Conservation (phyloP, 2,329 filamentous ascomycete genomes). For the Scortechinia acanthostroma region DNA sequence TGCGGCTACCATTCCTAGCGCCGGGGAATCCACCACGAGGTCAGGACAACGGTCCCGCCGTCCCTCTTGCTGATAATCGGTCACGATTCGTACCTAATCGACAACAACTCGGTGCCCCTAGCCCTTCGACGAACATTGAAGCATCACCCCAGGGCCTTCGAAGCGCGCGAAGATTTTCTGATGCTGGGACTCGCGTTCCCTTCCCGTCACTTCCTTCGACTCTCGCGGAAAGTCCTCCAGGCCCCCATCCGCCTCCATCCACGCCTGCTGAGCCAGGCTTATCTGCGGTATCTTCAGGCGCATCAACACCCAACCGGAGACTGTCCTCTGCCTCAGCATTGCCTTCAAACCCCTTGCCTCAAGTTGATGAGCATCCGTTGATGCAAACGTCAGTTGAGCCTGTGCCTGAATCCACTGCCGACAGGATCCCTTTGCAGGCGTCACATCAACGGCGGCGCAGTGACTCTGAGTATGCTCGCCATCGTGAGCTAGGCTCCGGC, state of each 20-base stretch:
- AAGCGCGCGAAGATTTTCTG: slow-evolving; percentile 8
- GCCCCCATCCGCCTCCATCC: slow-evolving; percentile 53
- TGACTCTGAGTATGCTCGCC: slow-evolving; percentile 46
- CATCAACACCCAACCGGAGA: slow-evolving; percentile 35
- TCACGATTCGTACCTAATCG: no score
- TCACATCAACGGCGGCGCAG: slow-evolving; percentile 45
- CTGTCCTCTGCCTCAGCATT: slow-evolving; percentile 35
- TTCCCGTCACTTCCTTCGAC: slow-evolving; percentile 21
- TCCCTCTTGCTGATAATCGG: no score
- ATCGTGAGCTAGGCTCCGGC: slow-evolving; percentile 50
- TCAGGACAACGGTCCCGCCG: slow-evolving; percentile 1
- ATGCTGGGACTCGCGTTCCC: slow-evolving; percentile 7
- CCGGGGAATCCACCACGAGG: not conserved
- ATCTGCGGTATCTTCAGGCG: slow-evolving; percentile 42
- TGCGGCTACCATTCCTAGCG: slow-evolving; percentile 28
- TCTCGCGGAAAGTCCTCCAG: slow-evolving; percentile 43
- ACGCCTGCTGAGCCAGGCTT: slow-evolving; percentile 52
- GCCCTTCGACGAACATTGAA: no score
- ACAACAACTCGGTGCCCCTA: no score
- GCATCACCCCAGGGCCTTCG: not conserved
- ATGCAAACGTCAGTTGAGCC: slow-evolving; percentile 21
- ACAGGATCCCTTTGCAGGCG: slow-evolving; percentile 26
- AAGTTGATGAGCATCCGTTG: slow-evolving; percentile 24
- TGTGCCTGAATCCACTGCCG: slow-evolving; percentile 29
- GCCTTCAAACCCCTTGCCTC: slow-evolving; percentile 22